Conservation (phyloP, 352 stramenopile species). For the Pythium brachiatum region DNA sequence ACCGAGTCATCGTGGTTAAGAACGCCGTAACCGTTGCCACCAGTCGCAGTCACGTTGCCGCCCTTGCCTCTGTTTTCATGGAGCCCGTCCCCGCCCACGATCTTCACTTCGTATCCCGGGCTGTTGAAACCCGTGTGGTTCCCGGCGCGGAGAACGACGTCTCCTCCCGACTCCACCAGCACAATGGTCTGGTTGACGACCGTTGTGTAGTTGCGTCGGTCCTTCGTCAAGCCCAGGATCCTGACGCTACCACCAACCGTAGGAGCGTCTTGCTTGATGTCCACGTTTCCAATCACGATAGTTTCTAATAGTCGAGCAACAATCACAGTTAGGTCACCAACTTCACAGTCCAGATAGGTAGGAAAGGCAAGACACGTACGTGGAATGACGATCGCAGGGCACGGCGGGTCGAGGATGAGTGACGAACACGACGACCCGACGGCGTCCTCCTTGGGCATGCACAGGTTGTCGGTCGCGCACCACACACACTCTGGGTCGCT, state of each 20-base stretch:
- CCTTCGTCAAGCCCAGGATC: conserved; percentile 36
- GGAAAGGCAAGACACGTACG: conserved; percentile 34
- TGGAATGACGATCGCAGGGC: conserved; percentile 68
- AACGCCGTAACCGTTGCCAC: conserved; percentile 62
- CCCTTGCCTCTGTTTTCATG: conserved; percentile 79
- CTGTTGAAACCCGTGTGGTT: conserved; percentile 75
- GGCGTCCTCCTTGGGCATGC: conserved; percentile 83
- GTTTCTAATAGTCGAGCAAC: conserved; percentile 33
- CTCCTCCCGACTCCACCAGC: conserved; percentile 44
- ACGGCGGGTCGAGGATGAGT: conserved; percentile 85
- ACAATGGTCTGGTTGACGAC: conserved; percentile 40
- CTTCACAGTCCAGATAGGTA: neutral
- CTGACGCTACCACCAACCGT: conserved; percentile 36
- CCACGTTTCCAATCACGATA: conserved; percentile 50
- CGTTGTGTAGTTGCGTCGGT: conserved; percentile 37
- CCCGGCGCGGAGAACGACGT: conserved; percentile 53
- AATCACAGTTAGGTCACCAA: neutral
- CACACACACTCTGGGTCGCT: conserved; percentile 75
- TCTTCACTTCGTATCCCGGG: conserved; percentile 42
- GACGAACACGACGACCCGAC: conserved; percentile 78
- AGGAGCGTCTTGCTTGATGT: conserved; percentile 45
- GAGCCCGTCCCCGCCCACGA: conserved; percentile 65
- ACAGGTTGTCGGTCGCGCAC: conserved; percentile 85
- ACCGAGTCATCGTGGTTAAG: conserved; percentile 75
- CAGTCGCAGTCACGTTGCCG: conserved; percentile 67